These are phyloP conservation scores for Hypsizygus marmoreus DNA, from an alignment of 768 basidiomycete genomes.

Conservation along the genomic window DNA sequence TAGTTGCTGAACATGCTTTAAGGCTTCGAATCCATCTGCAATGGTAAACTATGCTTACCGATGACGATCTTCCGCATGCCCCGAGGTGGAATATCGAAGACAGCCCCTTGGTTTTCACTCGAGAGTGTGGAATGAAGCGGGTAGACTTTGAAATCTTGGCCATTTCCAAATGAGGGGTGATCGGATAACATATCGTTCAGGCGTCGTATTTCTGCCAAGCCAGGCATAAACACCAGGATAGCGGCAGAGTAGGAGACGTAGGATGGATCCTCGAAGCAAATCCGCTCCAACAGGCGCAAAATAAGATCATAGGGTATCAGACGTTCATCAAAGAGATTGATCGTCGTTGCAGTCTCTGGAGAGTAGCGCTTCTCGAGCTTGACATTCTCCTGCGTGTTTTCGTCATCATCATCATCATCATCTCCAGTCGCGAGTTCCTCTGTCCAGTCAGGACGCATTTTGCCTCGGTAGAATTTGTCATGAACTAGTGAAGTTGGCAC, in stretches of 20 bases:
- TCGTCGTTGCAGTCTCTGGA: conserved; percentile 65
- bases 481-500: conserved; percentile 42
- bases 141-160: conserved; percentile 68
- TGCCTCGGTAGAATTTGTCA: conserved; percentile 65
- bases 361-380: conserved; percentile 85
- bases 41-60: conserved; percentile 46
- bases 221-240: conserved; percentile 91
- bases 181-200: conserved; percentile 79
- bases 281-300: conserved; percentile 73
- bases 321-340: conserved; percentile 86
- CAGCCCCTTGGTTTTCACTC: conserved; percentile 86
- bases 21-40: not conserved
- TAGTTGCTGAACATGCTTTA: conserved; percentile 59
- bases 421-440: conserved; percentile 66
- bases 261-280: conserved; percentile 69
- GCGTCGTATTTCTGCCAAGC: conserved; percentile 89
- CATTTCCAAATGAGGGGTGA: conserved; percentile 70
- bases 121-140: conserved; percentile 93
- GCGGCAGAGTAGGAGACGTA: conserved; percentile 70
- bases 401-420: conserved; percentile 74
- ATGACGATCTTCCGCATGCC: conserved; percentile 93
- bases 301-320: conserved; percentile 92
- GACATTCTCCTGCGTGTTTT: conserved; percentile 39
- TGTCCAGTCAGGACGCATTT: conserved; percentile 72
- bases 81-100: conserved; percentile 83